phyloP scores from a whole-genome alignment of 208 protist species.

The Balamuthia mandrillaris region DNA sequence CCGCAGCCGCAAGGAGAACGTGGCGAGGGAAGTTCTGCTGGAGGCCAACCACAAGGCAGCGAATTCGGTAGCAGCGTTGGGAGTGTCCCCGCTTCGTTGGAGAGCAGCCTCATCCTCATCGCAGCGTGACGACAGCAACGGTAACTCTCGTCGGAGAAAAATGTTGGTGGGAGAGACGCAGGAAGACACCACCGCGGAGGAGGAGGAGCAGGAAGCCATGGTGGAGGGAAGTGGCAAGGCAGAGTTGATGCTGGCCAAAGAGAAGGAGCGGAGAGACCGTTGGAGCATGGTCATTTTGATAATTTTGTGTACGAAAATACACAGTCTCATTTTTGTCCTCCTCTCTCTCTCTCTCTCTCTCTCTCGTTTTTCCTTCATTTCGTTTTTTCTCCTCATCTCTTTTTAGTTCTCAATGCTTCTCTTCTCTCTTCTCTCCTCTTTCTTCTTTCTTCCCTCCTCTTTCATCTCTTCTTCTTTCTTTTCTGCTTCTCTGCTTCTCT shows the following conservation, averaged over 20 bases:
- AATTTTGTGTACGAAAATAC: not conserved
- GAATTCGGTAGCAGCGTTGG: no score
- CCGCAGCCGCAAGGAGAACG: no score
- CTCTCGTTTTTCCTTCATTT: not conserved
- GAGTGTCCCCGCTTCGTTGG: no score
- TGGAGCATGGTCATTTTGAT: not conserved
- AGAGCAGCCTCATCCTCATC: no score
- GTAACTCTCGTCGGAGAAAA: no score
- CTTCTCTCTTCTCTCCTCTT: not conserved
- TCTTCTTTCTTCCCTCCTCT: not conserved
- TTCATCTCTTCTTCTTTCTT: not conserved
- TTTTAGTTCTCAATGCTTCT: not conserved
- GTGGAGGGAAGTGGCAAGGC: not conserved
- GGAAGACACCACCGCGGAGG: not conserved
- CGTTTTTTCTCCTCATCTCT: not conserved
- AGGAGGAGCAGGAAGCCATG: not conserved
- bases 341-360: not conserved
- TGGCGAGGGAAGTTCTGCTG: no score
- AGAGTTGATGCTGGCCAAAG: not conserved
- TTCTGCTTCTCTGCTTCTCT: not conserved
- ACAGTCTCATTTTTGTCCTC: not conserved
- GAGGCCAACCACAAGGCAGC: no score
- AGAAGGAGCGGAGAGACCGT: not conserved
- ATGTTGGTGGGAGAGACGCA: no score
- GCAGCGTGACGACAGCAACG: no score